Evolutionary conservation across 805 yeast species (phyloP), one percentile per base, ranked within the genome.

Genomic region (Metschnikowia sp.): DNA sequence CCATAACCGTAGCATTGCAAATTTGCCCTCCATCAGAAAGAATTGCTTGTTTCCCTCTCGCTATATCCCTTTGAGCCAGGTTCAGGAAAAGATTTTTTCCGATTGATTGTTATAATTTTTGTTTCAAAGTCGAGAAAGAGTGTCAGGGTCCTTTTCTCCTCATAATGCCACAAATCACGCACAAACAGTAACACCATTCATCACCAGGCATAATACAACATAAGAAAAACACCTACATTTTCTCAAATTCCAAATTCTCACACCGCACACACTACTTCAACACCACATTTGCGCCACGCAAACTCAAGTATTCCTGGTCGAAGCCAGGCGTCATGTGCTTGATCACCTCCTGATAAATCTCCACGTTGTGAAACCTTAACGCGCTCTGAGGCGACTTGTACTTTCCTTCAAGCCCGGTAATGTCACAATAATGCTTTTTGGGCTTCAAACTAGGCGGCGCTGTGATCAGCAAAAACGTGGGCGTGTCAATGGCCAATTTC

Each of bases 391-490:
- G 94, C 26, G 84, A 76, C 60, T 79, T 83, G 72, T 92, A 92
- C 30, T 69, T 77, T 0, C 90, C 92, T 41, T 81, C 83, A 18
- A 92, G 70, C 0, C 99, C 99, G 0, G 98, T 92, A 40, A 92
- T 82, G 62, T 94, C 99, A 65, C 99, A 92, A 67, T 89, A 91
- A 53, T 82, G 84, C 68, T 85, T 88, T 13, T 75, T 70, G 0
- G 98, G 98, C 52, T 72, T 78, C 54, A 90, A 67, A 3, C 94
- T 85, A 0, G 98, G 98, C 3, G 96, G 96, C 0, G 96, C 96
- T 29, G 80, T 80, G 6, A 91, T 69, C 34, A 84, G 78, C 51
- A 82, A 77, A 64, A 80, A 87, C 0, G 92, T 86, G 10, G 89
- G 82, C 7, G 80, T 75, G 49, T 81, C 76, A 37, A 70, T 66